A percentile compares a stretch with the other conserved stretches of the same genome.
These are phyloP conservation scores for Fusarium avenaceum DNA, from an alignment of 2,329 filamentous ascomycete species.

Conservation along the genomic window DNA sequence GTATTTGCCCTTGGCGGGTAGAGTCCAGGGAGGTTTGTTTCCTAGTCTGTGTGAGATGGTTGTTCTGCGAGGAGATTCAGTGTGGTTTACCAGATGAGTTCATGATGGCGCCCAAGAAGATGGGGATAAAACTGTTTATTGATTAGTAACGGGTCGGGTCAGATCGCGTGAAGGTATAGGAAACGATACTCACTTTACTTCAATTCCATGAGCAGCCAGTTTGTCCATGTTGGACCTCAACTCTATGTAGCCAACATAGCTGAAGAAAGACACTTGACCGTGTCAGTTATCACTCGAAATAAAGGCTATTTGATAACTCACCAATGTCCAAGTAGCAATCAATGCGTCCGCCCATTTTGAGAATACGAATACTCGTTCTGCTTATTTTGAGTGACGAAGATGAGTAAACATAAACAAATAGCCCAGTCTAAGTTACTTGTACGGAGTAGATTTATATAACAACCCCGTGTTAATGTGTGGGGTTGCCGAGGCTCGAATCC, in stretches of 20 bases:
- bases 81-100: conserved; percentile 63
- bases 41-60: conserved; percentile 58
- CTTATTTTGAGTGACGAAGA: not conserved
- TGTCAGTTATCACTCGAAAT: conserved; percentile 8
- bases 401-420: not conserved
- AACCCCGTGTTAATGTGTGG: not conserved
- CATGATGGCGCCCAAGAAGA: conserved; percentile 79
- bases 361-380: not conserved
- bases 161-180: not conserved
- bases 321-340: conserved; percentile 77
- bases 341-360: conserved; percentile 70
- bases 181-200: conserved; percentile 70
- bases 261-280: conserved; percentile 72
- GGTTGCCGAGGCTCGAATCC: conserved; percentile 4
- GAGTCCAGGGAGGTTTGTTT: conserved; percentile 80
- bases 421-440: not conserved
- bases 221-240: conserved; percentile 67
- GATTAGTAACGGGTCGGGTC: not conserved
- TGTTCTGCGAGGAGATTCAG: not conserved
- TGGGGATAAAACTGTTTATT: conserved; percentile 72
- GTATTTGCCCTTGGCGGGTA: conserved; percentile 76
- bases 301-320: conserved; percentile 52
- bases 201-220: conserved; percentile 70
- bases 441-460: not conserved
- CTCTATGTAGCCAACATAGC: conserved; percentile 69